Percentiles rank a stretch among this genome's conserved stretches.
phyloP scores from a whole-genome alignment of 176 grass and related monocot species.

The Secale cereale region DNA sequence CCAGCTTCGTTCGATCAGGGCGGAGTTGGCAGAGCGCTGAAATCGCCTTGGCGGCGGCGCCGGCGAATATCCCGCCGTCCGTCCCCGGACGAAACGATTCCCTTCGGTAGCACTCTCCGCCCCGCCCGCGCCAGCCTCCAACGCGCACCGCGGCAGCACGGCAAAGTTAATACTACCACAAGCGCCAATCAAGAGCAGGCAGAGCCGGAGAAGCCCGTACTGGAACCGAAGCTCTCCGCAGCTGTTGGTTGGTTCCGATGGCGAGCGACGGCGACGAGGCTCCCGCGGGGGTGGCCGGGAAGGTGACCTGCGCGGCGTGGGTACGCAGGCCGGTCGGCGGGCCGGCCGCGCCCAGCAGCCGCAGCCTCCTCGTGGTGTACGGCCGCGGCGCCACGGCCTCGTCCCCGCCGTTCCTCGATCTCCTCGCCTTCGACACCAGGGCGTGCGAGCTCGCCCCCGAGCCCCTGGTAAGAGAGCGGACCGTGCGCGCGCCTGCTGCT shows the following conservation, averaged over 20 bases:
- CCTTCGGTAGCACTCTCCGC: conserved; percentile 22
- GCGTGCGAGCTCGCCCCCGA: conserved; percentile 52
- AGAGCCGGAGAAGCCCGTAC: neutral
- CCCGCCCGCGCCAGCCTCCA: neutral
- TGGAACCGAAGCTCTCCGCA: neutral
- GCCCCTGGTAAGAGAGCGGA: conserved; percentile 38
- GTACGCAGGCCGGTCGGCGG: conserved; percentile 39
- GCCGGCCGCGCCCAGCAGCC: neutral
- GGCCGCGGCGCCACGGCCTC: conserved; percentile 34
- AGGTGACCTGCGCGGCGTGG: conserved; percentile 68
- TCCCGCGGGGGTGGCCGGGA: conserved; percentile 9
- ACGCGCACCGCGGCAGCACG: conserved; percentile 2
- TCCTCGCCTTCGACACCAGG: conserved; percentile 67
- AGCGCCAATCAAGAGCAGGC: neutral
- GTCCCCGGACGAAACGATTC: neutral
- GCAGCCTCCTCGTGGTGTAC: conserved; percentile 40
- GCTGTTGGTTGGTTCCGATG: neutral
- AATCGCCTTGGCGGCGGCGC: neutral
- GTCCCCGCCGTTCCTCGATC: conserved; percentile 55
- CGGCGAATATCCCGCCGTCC: neutral
- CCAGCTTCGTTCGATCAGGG: neutral
- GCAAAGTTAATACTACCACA: neutral
- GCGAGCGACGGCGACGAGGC: neutral
- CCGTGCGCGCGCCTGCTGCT: neutral
- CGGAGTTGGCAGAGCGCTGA: neutral